Evolutionary conservation across 192 early-diverging fungal genomes (phyloP), one percentile per base, ranked within the genome.

Genomic region (Backusella westeae): DNA sequence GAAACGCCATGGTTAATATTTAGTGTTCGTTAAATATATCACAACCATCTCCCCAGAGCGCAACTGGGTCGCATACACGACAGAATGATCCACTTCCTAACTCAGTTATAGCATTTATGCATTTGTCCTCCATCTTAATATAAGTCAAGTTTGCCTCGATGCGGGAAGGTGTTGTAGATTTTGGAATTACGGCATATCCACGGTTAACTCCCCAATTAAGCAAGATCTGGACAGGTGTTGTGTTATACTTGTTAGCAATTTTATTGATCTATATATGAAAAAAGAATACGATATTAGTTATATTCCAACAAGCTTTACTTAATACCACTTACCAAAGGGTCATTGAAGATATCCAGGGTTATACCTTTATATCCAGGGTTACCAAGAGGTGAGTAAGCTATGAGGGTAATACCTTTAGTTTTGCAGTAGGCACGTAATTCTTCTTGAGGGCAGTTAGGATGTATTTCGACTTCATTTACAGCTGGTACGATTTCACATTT

Each of bases 371-470:
- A 69, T 14, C 81, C 68, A 84, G 81, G 49, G 46, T 75, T 35
- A 17, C 92, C 93, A 29, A 96, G 83, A 34, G 94, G 94, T 36
- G 89, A 89, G 83, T 93, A 96, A 0, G 87, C 95, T 4, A 92
- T 92, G 34, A 94, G 75, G 6, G 71, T 72, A 52, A 96, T 93
- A 35, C 81, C 81, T 42, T 93, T 76, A 38, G 80, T 49, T 73
- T 87, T 77, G 81, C 88, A 89, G 78, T 84, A 94, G n/a, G 85
- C 86, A 46, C 94, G 75, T 34, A 96, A 83, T 36, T 89, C 88
- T 8, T 75, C 73, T 65, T 90, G 72, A 34, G 82, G 87, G 68
- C 84, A 79, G 75, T 85, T 87, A 39, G 93, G 93, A 73, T 94
- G 74, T 36, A 78, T 14, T 74, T 76, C 67, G 5, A 85, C 77